phyloP scores from a whole-genome alignment of 1,284 basidiomycete species.

The Quambalaria eucalypti region DNA sequence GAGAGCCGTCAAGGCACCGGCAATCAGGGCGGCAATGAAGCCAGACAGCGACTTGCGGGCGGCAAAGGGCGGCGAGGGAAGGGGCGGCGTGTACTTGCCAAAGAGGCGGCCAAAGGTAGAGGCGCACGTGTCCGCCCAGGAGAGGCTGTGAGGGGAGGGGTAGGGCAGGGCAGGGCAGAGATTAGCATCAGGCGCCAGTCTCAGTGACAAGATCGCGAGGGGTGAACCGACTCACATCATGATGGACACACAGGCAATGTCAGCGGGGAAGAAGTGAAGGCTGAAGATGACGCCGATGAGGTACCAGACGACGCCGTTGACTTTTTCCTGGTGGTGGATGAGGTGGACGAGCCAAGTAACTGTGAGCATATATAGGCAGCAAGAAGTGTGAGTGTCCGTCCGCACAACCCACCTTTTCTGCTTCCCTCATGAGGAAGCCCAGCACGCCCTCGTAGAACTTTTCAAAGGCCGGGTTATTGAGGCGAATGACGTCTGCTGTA shows the following conservation, averaged over 20 bases:
- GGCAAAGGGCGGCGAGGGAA: slow-evolving; percentile 69
- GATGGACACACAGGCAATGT: slow-evolving; percentile 41
- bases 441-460: slow-evolving; percentile 65
- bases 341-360: background rate
- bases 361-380: too few relatives aligned
- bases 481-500: slow-evolving; percentile 68
- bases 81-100: slow-evolving; percentile 65
- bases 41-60: slow-evolving; percentile 80
- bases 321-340: slow-evolving; percentile 23
- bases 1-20: slow-evolving; percentile 64
- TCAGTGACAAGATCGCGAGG: background rate
- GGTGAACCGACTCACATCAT: slow-evolving; percentile 19
- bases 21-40: slow-evolving; percentile 71
- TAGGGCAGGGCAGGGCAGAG: background rate
- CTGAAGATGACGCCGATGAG: slow-evolving; percentile 79
- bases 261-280: slow-evolving; percentile 54
- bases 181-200: background rate
- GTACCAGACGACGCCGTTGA: slow-evolving; percentile 83
- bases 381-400: background rate
- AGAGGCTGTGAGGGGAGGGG: slow-evolving; percentile 57
- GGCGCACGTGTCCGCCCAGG: slow-evolving; percentile 93
- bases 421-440: slow-evolving; percentile 87
- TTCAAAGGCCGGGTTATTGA: slow-evolving; percentile 64
- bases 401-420: slow-evolving; percentile 61
- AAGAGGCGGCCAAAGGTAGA: slow-evolving; percentile 83